Conservation (phyloP, 768 basidiomycete genomes). For the Tricholoma hemisulphureum region DNA sequence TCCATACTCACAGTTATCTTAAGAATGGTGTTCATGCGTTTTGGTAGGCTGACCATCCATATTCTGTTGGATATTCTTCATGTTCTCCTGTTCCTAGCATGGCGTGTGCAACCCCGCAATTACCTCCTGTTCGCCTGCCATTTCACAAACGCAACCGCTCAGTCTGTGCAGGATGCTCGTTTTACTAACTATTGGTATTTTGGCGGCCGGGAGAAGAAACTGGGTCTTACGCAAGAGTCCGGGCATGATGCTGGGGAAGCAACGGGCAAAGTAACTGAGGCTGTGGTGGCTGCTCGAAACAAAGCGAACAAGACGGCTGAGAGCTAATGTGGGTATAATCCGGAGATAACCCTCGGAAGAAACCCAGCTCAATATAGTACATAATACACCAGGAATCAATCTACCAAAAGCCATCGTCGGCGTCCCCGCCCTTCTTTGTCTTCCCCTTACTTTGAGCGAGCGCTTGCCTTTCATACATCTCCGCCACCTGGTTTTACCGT, state of each 20-base stretch:
- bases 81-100: slow-evolving; percentile 50
- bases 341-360: slow-evolving; percentile 20
- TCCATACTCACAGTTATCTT: slow-evolving; percentile 5
- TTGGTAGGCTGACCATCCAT: slow-evolving; percentile 53
- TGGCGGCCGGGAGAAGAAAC: slow-evolving; percentile 79
- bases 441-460: slow-evolving; percentile 72
- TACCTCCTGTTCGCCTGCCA: slow-evolving; percentile 96
- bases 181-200: slow-evolving; percentile 91
- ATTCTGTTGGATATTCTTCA: slow-evolving; percentile 1
- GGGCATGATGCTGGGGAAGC: slow-evolving; percentile 27
- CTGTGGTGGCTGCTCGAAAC: slow-evolving; percentile 43
- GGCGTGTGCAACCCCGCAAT: slow-evolving; percentile 94
- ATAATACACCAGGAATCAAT: slow-evolving; percentile 4
- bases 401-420: slow-evolving; percentile 82
- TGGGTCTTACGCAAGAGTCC: slow-evolving; percentile 33
- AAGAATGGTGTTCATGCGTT: slow-evolving; percentile 90
- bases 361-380: slow-evolving; percentile 22
- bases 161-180: slow-evolving; percentile 77
- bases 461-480: slow-evolving; percentile 90
- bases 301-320: slow-evolving; percentile 38
- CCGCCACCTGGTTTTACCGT: slow-evolving; percentile 61
- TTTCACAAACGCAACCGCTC: slow-evolving; percentile 85
- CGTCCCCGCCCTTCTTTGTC: slow-evolving; percentile 68
- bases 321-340: slow-evolving; percentile 18
- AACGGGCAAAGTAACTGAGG: slow-evolving; percentile 47